Evolutionary conservation across 2,329 filamentous ascomycete genomes (phyloP).

Genomic region (Coniochaeta sp.): DNA sequence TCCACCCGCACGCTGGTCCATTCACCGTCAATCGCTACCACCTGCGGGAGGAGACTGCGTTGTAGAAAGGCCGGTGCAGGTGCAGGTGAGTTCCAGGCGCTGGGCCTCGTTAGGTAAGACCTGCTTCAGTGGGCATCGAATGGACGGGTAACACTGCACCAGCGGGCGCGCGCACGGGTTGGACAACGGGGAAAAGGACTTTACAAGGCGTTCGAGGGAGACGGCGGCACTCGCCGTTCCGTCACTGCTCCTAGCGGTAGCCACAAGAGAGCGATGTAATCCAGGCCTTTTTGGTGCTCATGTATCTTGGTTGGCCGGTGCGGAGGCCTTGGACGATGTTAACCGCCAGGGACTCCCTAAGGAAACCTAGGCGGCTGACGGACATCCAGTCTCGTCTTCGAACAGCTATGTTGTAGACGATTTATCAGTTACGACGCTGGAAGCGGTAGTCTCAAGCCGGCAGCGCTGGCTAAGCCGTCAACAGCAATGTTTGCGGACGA

Average conservation of each 20-base stretch:
- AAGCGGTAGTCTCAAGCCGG: not conserved
- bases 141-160: not conserved
- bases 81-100: not conserved
- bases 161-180: too few relatives aligned
- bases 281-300: not conserved
- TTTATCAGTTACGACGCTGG: not conserved
- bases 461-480: not conserved
- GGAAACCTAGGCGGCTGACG: not conserved
- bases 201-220: not conserved
- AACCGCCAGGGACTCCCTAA: not conserved
- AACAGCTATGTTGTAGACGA: not conserved
- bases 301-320: not conserved
- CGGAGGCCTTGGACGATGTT: not conserved
- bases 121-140: not conserved
- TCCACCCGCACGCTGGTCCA: not conserved
- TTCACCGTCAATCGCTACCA: not conserved
- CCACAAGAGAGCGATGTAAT: not conserved
- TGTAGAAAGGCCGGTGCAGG: not conserved
- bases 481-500: not conserved
- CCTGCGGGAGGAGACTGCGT: not conserved
- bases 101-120: not conserved
- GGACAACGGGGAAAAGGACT: too few relatives aligned
- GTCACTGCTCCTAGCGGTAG: not conserved
- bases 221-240: not conserved
- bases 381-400: not conserved